Percentiles rank a stretch among this genome's conserved stretches.
These are phyloP conservation scores for Kluyveromyces dobzhanskii DNA, from an alignment of 805 yeast genomes.

Conservation along the genomic window DNA sequence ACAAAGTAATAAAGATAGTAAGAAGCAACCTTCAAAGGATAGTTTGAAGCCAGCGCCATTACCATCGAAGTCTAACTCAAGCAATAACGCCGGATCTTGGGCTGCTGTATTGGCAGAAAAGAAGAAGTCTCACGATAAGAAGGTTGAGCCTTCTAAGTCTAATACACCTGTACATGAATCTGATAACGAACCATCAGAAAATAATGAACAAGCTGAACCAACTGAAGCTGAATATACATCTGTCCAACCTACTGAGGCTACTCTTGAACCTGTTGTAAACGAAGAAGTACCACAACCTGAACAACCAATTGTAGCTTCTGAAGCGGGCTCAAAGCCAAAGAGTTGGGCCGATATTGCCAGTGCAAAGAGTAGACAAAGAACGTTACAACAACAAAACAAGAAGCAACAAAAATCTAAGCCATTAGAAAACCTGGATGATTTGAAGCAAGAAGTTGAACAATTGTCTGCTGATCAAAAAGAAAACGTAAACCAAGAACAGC, in stretches of 20 bases:
- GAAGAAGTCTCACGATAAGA: slow-evolving; percentile 12
- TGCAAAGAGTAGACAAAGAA: slow-evolving; percentile 27
- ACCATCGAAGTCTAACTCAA: slow-evolving; percentile 22
- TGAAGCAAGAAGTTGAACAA: slow-evolving; percentile 32
- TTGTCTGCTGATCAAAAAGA: slow-evolving; percentile 15
- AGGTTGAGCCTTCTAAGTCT: slow-evolving; percentile 6
- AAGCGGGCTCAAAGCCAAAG: slow-evolving; percentile 18
- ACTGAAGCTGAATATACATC: slow-evolving; percentile 12
- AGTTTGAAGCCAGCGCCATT: slow-evolving; percentile 18
- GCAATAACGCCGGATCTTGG: slow-evolving; percentile 29
- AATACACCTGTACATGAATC: slow-evolving; percentile 1
- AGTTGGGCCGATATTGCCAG: slow-evolving; percentile 68
- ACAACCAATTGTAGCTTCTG: slow-evolving; percentile 8
- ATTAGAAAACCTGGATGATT: slow-evolving; percentile 19
- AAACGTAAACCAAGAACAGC: slow-evolving; percentile 31
- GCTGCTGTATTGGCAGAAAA: slow-evolving; percentile 28
- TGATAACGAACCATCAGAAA: neutral
- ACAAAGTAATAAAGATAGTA: slow-evolving; percentile 4
- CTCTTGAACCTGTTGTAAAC: neutral
- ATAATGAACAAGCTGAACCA: slow-evolving; percentile 6
- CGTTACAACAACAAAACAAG: slow-evolving; percentile 19
- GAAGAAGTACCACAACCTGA: slow-evolving; percentile 8
- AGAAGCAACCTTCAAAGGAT: slow-evolving; percentile 13
- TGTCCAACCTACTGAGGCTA: slow-evolving; percentile 11
- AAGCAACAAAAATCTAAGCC: slow-evolving; percentile 24